These are phyloP conservation scores for Syzygium jambos DNA, from an alignment of 345 rosid species.

Conservation along the genomic window DNA sequence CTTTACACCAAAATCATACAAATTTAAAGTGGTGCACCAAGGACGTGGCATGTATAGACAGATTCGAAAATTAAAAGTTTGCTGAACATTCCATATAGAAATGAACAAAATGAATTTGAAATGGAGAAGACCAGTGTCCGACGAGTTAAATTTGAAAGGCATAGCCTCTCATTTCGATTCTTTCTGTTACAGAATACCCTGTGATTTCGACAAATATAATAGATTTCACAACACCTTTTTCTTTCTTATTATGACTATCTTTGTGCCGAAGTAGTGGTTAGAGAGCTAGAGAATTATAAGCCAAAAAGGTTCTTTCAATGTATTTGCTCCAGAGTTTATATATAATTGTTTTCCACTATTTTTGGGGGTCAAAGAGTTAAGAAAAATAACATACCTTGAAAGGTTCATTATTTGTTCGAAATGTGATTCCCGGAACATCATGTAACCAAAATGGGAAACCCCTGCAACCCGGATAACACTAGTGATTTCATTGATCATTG, in stretches of 20 bases:
- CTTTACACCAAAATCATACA: neutral
- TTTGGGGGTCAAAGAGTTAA: neutral
- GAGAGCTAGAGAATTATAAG: neutral
- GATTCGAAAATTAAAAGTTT: neutral
- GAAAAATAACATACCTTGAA: constrained; percentile 40
- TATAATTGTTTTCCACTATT: neutral
- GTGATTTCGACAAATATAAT: neutral
- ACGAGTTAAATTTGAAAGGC: neutral
- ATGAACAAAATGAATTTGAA: neutral
- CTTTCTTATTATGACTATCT: neutral
- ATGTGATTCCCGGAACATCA: constrained; percentile 65
- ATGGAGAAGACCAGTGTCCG: too few relatives aligned
- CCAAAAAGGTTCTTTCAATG: neutral
- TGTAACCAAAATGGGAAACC: constrained; percentile 90
- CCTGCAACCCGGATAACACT: constrained; percentile 16
- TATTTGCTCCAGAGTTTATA: neutral
- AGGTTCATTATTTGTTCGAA: constrained; percentile 65
- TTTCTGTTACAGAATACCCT: neutral
- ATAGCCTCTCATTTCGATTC: neutral
- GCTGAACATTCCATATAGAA: neutral
- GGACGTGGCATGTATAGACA: neutral
- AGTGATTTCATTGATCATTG: neutral
- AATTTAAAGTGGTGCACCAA: neutral
- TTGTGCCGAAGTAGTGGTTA: neutral
- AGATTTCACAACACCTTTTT: neutral